A percentile compares a stretch with the other conserved stretches of the same genome.
Conservation (phyloP, 2,329 filamentous ascomycete species). For the Coleophoma cylindrospora region DNA sequence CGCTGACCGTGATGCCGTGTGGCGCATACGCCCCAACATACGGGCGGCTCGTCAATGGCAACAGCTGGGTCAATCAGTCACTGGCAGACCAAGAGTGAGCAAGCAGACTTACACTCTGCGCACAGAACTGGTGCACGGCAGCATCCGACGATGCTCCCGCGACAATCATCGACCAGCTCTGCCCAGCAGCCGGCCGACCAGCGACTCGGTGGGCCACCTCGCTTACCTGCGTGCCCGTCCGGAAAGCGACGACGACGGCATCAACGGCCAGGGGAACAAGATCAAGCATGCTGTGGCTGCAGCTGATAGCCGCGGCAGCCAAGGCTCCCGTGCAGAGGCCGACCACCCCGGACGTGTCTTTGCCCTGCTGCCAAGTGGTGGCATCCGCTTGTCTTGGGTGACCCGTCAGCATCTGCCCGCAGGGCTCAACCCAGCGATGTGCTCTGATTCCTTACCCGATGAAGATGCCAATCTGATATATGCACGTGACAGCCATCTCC, state of each 20-base stretch:
- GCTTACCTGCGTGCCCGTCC: constrained; percentile 14
- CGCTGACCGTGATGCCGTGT: constrained; percentile 3
- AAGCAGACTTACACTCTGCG: background rate
- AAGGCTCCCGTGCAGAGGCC: constrained; percentile 24
- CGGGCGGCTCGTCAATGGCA: background rate
- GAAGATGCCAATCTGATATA: too few species aligned
- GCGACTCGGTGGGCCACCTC: background rate
- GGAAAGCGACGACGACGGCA: constrained; percentile 18
- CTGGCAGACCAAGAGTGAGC: background rate
- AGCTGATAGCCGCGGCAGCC: constrained; percentile 21
- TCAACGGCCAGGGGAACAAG: constrained; percentile 21
- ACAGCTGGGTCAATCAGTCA: background rate
- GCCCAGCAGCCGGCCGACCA: background rate
- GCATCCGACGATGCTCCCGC: constrained; percentile 6
- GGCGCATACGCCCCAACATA: constrained; percentile 2
- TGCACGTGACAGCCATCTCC: background rate
- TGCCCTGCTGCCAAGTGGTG: background rate
- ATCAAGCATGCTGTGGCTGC: constrained; percentile 14
- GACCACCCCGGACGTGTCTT: background rate
- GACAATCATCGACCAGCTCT: constrained; percentile 17
- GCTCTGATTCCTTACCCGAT: too few species aligned
- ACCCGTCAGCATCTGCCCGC: background rate
- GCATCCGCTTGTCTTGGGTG: background rate
- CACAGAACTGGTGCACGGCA: background rate
- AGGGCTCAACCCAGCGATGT: too few species aligned